Evolutionary conservation across 768 basidiomycete species (phyloP), one percentile per base, ranked within the genome.

Genomic region (Tulasnella sp.): DNA sequence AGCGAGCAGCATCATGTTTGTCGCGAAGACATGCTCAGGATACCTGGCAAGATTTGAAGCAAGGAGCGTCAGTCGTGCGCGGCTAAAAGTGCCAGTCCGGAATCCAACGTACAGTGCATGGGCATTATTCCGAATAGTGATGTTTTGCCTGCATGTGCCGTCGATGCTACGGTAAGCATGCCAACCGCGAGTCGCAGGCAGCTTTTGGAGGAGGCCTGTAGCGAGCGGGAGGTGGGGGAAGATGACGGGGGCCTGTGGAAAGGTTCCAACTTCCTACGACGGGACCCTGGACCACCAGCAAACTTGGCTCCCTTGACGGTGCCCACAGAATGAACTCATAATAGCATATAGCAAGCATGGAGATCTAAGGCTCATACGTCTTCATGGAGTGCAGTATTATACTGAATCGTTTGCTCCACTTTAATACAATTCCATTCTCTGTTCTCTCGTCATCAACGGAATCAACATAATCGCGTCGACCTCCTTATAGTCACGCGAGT

Each of bases 331-430:
- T 10, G 3, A 52, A 52, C 4, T n/a, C 24, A 68, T 68, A 68
- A 27, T 68, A 34, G 16, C 62, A 16, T 19, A 68, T 31, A 31
- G 16, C 14, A n/a, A n/a, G 12, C 5, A 36, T 68, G 16, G 19
- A 44, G 16, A 16, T 44, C 44, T 68, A 24, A 34, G n/a, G 5
- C 34, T 68, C 46, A 79, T 8, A 80, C 79, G n/a, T 68, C 39
- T 44, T 75, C 74, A 80, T 71, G 19, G 48, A 48, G 42, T 80
- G 74, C 48, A 80, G 38, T 18, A 80, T 68, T 58, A 58, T 75
- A n/a, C 79, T 80, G 79, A n/a, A 80, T 56, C 34, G 79, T 80
- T 42, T 75, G 34, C 46, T 74, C 38, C 27, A 48, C 71, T n/a
- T n/a, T 21, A 46, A 42, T 44, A 38, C 80, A 18, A 9, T 44